Evolutionary conservation across 495 filamentous ascomycete species (phyloP), one percentile per base, ranked within the genome.

Genomic region (Talaromyces nanjingensis): DNA sequence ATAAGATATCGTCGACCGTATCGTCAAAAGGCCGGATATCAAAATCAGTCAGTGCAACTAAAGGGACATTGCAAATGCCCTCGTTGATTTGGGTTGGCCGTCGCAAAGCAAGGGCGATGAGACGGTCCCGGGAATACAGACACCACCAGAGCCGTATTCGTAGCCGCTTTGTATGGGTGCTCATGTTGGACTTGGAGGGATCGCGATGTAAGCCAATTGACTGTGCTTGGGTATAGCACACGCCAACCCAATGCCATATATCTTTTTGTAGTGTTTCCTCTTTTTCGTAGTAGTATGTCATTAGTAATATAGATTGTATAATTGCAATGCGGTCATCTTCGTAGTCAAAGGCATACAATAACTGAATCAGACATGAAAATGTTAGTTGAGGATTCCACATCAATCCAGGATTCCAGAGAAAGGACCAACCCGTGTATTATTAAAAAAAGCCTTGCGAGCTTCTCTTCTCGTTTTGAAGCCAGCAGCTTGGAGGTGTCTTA

Each of bases 121-220:
- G 78, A 20, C 91, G 88, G 74, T 96, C 92, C n/a, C 91, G 86
- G 78, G 93, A 91, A 69, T 91, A 93, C 64, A 89, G 85, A 49
- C 89, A 91, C 92, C 92, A 96, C 91, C 91, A 96, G 45, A 96
- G 86, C 18, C 91, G 81, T 67, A 87, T 90, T 80, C 91, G 90
- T 42, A 96, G 70, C 58, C 84, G 85, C 66, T 85, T 82, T 67
- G 81, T 84, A 56, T 79, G 78, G 7, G 75, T 69, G 20, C 87
- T 80, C 82, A 93, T 87, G 63, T 81, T 82, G 25, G 82, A 84
- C 2, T 85, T 81, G 16, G 79, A 78, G 16, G 91, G 89, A 66
- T 96, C 88, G 54, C 86, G 84, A 71, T 94, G 89, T 0, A 93
- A 77, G 3, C 90, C 90, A 63, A 93, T 91, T 0, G 89, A 92